Percentiles rank a stretch among this genome's conserved stretches.
These are phyloP conservation scores for Moesziomyces parantarcticus DNA, from an alignment of 1,284 basidiomycete genomes.

Conservation along the genomic window DNA sequence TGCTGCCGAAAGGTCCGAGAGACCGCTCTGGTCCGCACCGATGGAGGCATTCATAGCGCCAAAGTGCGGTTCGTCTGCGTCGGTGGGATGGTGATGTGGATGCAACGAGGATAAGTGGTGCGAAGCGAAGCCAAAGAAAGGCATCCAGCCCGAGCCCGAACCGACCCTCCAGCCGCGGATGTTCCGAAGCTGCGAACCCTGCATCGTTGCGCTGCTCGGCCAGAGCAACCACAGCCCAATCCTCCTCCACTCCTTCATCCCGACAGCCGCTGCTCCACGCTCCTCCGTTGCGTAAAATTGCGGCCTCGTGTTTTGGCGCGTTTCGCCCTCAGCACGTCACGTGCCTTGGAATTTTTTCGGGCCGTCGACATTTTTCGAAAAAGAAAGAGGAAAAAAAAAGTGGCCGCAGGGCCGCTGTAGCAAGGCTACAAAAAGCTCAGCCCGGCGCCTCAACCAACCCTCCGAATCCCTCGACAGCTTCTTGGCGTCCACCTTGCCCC, in stretches of 20 bases:
- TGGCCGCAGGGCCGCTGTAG: neutral
- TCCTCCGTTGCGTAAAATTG: neutral
- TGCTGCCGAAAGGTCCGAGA: conserved; percentile 38
- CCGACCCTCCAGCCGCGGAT: neutral
- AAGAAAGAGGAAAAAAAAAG: conserved; percentile 5
- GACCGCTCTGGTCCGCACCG: conserved; percentile 27
- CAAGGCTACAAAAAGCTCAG: conserved; percentile 4
- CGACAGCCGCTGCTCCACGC: no score
- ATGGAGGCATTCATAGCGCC: conserved; percentile 18
- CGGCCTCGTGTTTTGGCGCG: conserved; percentile 33
- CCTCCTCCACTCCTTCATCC: neutral
- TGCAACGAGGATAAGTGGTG: neutral
- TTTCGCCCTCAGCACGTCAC: conserved; percentile 13
- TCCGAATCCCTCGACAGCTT: conserved; percentile 22
- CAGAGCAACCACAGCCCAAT: no score
- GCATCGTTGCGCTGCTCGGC: neutral
- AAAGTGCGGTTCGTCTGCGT: neutral
- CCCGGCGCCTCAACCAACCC: neutral
- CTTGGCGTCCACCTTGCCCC: conserved; percentile 26
- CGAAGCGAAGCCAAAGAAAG: no score
- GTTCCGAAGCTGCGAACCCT: conserved; percentile 22
- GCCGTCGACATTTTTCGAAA: neutral
- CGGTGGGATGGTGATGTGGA: neutral
- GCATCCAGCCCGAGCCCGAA: neutral
- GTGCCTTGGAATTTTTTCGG: conserved; percentile 9